A percentile compares a stretch with the other conserved stretches of the same genome.
phyloP scores from a whole-genome alignment of 192 early-diverging fungal species.

The Coemansia erecta region DNA sequence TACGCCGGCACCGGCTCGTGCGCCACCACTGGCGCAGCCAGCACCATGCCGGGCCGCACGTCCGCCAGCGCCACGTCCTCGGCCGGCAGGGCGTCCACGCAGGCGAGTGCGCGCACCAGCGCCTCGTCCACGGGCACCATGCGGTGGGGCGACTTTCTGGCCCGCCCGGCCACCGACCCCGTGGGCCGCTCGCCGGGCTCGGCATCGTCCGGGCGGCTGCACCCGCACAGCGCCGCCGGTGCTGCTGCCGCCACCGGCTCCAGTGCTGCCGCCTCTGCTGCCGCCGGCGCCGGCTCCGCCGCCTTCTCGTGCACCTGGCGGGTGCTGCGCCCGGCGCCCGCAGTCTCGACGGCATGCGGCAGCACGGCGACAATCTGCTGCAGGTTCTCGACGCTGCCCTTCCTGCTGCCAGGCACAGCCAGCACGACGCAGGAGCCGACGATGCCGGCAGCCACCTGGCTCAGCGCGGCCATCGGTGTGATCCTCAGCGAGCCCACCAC shows the following conservation, averaged over 20 bases:
- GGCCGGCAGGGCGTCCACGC: slow-evolving; percentile 26
- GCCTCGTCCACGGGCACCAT: slow-evolving; percentile 74
- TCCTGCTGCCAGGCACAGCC: slow-evolving; percentile 87
- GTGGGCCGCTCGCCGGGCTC: background rate
- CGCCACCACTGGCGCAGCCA: slow-evolving; percentile 75
- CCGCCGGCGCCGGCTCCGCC: slow-evolving; percentile 4
- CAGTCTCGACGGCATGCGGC: slow-evolving; percentile 76
- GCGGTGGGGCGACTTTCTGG: slow-evolving; percentile 80
- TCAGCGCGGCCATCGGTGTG: slow-evolving; percentile 89
- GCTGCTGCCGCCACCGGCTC: background rate
- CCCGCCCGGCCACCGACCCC: slow-evolving; percentile 59
- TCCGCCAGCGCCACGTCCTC: slow-evolving; percentile 21
- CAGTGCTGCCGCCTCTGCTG: slow-evolving; percentile 10
- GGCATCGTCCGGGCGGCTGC: slow-evolving; percentile 24
- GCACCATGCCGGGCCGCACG: slow-evolving; percentile 55
- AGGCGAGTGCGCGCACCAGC: slow-evolving; percentile 52
- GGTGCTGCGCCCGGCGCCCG: slow-evolving; percentile 10
- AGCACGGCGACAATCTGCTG: slow-evolving; percentile 69
- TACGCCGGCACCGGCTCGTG: slow-evolving; percentile 79
- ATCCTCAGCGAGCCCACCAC: slow-evolving; percentile 69
- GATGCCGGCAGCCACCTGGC: slow-evolving; percentile 71
- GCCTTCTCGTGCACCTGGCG: background rate
- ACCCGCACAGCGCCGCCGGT: slow-evolving; percentile 23
- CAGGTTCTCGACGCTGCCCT: slow-evolving; percentile 83
- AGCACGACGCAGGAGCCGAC: slow-evolving; percentile 64